Percentiles rank a stretch among this genome's conserved stretches.
These are phyloP conservation scores for Exsudoporus frostii DNA, from an alignment of 768 basidiomycete species.

Conservation along the genomic window DNA sequence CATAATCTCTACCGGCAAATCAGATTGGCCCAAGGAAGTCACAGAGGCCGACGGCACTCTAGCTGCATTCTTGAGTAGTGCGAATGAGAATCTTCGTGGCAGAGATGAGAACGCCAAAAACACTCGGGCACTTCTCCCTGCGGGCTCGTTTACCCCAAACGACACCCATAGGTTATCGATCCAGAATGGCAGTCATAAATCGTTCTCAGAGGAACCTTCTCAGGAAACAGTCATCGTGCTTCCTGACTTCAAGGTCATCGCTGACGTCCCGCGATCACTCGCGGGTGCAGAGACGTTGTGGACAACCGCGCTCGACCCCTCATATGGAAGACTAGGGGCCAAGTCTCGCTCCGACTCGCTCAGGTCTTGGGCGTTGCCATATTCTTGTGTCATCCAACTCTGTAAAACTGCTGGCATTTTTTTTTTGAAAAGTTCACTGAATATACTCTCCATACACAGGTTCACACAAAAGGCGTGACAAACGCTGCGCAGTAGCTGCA, in stretches of 20 bases:
- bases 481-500: conserved; percentile 85
- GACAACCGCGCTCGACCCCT: conserved; percentile 59
- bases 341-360: conserved; percentile 44
- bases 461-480: conserved; percentile 91
- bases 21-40: conserved; percentile 85
- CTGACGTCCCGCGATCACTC: conserved; percentile 60
- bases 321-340: conserved; percentile 46
- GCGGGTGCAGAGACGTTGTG: conserved; percentile 72
- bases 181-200: conserved; percentile 79
- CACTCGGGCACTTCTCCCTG: conserved; percentile 13
- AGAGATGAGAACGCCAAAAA: conserved; percentile 1
- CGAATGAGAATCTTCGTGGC: conserved; percentile 17
- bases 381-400: conserved; percentile 83
- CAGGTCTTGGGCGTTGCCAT: conserved; percentile 80
- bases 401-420: conserved; percentile 49
- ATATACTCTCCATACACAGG: conserved; percentile 43
- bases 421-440: background rate
- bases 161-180: conserved; percentile 61
- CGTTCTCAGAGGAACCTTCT: conserved; percentile 56
- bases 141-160: conserved; percentile 58
- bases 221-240: conserved; percentile 83
- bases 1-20: conserved; percentile 84
- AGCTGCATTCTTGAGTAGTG: conserved; percentile 50
- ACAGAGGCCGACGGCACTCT: conserved; percentile 69
- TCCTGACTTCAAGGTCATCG: conserved; percentile 87